A percentile compares a stretch with the other conserved stretches of the same genome.
Evolutionary conservation across 176 grass and related monocot species (phyloP).

Genomic region (Phyllostachys edulis): DNA sequence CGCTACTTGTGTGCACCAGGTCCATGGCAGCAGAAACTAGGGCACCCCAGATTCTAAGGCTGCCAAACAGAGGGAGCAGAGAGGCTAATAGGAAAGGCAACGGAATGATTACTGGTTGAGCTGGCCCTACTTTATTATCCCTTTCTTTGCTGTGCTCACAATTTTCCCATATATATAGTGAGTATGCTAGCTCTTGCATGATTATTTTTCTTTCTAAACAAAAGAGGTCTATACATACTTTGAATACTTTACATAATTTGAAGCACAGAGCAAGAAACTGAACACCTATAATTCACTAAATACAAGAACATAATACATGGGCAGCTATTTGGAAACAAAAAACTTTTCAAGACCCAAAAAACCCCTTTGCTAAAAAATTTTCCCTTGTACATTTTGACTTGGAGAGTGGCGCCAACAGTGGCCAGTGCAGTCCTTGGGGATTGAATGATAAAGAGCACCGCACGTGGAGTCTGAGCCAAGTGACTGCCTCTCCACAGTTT

Average conservation of each 20-base stretch:
- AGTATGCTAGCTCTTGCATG: not conserved
- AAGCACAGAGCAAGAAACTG: not conserved
- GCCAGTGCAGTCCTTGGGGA: slow-evolving; percentile 54
- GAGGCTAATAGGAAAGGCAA: slow-evolving; percentile 50
- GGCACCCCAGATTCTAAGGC: slow-evolving; percentile 35
- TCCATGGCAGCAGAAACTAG: slow-evolving; percentile 49
- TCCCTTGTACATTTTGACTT: slow-evolving; percentile 47
- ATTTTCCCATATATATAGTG: not conserved
- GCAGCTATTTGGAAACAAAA: not conserved
- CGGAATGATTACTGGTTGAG: slow-evolving; percentile 52
- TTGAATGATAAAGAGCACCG: slow-evolving; percentile 89
- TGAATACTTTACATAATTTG: not conserved
- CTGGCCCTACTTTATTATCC: slow-evolving; percentile 50
- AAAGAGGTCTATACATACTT: not conserved
- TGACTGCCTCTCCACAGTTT: slow-evolving; percentile 73
- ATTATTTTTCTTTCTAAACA: not conserved
- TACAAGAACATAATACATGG: not conserved
- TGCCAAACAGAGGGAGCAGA: slow-evolving; percentile 48
- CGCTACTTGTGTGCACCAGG: slow-evolving; percentile 31
- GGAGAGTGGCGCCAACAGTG: slow-evolving; percentile 42
- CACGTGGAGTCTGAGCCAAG: slow-evolving; percentile 95
- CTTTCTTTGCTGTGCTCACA: slow-evolving; percentile 24
- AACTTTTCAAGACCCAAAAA: no score
- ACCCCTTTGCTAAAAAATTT: not conserved
- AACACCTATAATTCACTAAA: not conserved